Evolutionary conservation across 1,284 basidiomycete species (phyloP).

Genomic region (Rhodotorula sp.): DNA sequence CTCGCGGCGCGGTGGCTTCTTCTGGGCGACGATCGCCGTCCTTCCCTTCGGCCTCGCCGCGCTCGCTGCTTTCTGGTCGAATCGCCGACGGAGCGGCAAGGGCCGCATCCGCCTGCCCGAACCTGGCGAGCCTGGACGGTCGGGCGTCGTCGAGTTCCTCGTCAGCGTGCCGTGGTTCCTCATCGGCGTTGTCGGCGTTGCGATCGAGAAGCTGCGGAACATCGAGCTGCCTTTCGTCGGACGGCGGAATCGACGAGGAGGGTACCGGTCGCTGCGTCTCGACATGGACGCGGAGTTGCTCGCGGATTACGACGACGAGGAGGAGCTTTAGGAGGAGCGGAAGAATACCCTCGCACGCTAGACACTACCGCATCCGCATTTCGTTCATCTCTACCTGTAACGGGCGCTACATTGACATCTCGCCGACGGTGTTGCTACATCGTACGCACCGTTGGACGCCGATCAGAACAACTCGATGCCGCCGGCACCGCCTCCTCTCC

Average conservation of each 20-base stretch:
- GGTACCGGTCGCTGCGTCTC: constrained; percentile 23
- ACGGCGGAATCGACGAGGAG: constrained; percentile 12
- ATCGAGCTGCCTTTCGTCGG: constrained; percentile 28
- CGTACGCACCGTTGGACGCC: too few relatives aligned
- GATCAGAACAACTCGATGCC: neutral
- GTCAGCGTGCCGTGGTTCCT: constrained; percentile 32
- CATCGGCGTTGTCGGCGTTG: constrained; percentile 24
- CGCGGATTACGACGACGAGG: constrained; percentile 10
- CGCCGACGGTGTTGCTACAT: neutral
- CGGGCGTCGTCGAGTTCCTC: constrained; percentile 24
- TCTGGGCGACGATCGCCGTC: constrained; percentile 75
- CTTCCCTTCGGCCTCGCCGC: constrained; percentile 72
- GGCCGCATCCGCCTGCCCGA: constrained; percentile 36
- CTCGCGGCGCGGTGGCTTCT: constrained; percentile 64
- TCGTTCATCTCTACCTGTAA: neutral
- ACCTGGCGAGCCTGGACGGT: constrained; percentile 30
- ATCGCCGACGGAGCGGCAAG: constrained; percentile 52
- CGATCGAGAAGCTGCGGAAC: constrained; percentile 20
- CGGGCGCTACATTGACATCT: neutral
- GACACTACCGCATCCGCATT: neutral
- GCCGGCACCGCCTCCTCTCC: neutral
- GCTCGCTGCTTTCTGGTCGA: constrained; percentile 74
- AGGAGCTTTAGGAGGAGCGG: neutral
- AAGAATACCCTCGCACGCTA: neutral
- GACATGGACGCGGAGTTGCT: constrained; percentile 35